Base-by-base conservation (phyloP, 2,329 filamentous ascomycete genomes). In the Didymosphaeria variabile region DNA sequence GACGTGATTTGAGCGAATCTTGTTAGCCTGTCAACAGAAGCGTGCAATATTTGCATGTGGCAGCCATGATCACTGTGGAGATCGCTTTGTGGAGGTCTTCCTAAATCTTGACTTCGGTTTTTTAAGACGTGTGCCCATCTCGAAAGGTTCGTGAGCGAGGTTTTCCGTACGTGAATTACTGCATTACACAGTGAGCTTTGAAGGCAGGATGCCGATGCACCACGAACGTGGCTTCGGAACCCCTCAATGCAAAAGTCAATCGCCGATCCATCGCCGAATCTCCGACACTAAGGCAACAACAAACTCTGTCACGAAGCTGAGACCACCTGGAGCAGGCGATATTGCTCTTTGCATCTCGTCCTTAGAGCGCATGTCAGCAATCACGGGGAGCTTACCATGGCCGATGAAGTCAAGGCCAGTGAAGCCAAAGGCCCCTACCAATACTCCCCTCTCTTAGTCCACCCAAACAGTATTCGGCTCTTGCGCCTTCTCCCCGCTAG, bases 401-500 rank as follows among this genome's bases (percentile, higher is more conserved):
- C 19, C 15, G 12, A 21, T 23, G 15, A 52, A 23, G 13, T n/a
- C n/a, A 36, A 12, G 19, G 9, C 26, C 17, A 12, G 13, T 23
- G 15, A 52, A 23, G 6, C 32, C n/a, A 36, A 5, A 23, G 9
- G 12, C 6, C 31, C 19, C 1, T 44, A 46, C 17, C 38, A 17
- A 44, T 56, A 47, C n/a, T 40, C 42, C 40, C 21, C 53, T 46
- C 42, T 56, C 13, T 42, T 56, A n/a, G 13, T 40, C 31, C 40
- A 49, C 19, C 42, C 53, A 10, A 36, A 56, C 53, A 56, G 53
- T 23, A 56, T 56, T 42, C 53, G 53, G 17, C 53, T 56, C 15
- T 21, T 56, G 40, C 53, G 53, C 13, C 53, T 56, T n/a, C 53
- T 46, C 32, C 42, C 53, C 26, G 21, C 53, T 12, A 26, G 31